phyloP scores from a whole-genome alignment of 345 rosid genomes.

The Melaleuca quinquenervia region DNA sequence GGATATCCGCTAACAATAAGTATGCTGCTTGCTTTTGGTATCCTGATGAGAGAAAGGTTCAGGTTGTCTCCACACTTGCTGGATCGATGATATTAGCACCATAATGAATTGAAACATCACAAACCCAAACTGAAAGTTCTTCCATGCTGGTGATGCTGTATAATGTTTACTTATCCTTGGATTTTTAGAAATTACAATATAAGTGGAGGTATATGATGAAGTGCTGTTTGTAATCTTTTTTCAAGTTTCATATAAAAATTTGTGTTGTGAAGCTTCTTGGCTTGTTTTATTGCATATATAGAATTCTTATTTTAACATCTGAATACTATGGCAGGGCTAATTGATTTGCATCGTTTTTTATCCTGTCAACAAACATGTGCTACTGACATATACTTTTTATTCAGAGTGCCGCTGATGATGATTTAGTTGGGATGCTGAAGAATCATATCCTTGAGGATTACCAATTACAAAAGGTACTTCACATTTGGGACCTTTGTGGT shows the following conservation, averaged over 20 bases:
- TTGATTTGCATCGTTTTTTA: not conserved
- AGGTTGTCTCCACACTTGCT: not conserved
- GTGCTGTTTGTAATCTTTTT: not conserved
- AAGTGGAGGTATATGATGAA: not conserved
- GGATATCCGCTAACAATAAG: not conserved
- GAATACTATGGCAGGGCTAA: not conserved
- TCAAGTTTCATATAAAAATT: not conserved
- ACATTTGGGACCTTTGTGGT: not conserved
- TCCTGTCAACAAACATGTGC: not conserved
- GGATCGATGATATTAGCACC: not conserved
- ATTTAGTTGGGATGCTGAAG: slow-evolving; percentile 47
- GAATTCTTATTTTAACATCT: not conserved
- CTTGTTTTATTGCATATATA: not conserved
- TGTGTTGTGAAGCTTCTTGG: not conserved
- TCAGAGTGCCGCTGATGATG: slow-evolving; percentile 76
- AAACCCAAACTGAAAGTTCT: not conserved
- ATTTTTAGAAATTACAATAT: not conserved
- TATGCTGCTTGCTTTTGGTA: not conserved
- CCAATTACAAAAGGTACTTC: slow-evolving; percentile 63
- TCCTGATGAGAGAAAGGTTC: not conserved
- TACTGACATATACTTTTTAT: slow-evolving; percentile 1
- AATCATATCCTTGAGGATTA: slow-evolving; percentile 62
- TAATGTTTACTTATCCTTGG: not conserved
- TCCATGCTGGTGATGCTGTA: not conserved
- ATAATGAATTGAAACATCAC: not conserved